Evolutionary conservation across 1,284 basidiomycete species (phyloP), one percentile per base, ranked within the genome.

Genomic region (Phaffia rhodozyma): DNA sequence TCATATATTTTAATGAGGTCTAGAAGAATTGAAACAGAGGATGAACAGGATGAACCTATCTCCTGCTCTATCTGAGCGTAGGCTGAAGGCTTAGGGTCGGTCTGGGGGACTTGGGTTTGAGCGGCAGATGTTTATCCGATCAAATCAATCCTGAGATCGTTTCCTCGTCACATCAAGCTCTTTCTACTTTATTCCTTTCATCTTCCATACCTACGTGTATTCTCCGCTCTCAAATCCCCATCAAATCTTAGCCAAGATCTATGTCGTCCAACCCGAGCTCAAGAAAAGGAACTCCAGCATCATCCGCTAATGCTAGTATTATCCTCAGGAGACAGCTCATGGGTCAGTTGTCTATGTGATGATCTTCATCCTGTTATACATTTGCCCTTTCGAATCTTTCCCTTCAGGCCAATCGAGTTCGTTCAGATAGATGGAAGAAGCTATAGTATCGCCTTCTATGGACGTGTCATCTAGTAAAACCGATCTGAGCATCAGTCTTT

Each of bases 291-390:
- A 65, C 58, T 9, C 63, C 63, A 18, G 49, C 53, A 34, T 34
- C 64, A 18, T 70, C 71, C 4, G 68, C 68, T 27, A 74, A 75
- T 67, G 72, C 70, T 47, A 70, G 68, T 25, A 80, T 91, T 54
- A 82, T 91, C 56, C 83, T 92, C 30, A 82, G 86, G 56, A 82
- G 87, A 53, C 88, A 92, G 77, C 82, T 91, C 25, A 73, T 81
- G n/a, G 72, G 74, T 74, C 51, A 54, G 75, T 70, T 6, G 34
- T 27, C 47, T 52, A 11, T 48, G 23, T 47, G 54, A 38, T 18
- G 27, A 20, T 25, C 56, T 61, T 5, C 55, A 25, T 52, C 18
- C 43, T 23, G 4, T 3, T n/a, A n/a, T 29, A 30, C 4, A 6
- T 16, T 21, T 25, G 27, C 6, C 55, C 27, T 34, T 43, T 23